Evolutionary conservation across 78 protist species (phyloP), one percentile per base, ranked within the genome.

Genomic region (Dictyostelium purpureum): DNA sequence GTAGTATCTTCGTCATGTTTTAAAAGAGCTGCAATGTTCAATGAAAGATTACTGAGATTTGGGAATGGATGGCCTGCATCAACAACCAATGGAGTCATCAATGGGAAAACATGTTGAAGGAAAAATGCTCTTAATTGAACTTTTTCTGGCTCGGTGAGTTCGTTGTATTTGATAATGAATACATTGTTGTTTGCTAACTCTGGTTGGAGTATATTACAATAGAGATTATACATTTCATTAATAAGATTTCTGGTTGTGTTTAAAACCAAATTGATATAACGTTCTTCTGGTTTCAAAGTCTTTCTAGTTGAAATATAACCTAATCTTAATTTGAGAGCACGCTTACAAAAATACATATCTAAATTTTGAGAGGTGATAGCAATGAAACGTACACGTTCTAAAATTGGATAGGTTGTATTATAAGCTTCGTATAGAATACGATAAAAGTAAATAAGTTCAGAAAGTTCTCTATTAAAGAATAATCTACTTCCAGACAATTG

Each of bases 31-130:
- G 77, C 93, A 31, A 88, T 51, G 24, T 88, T 88, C 28, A 88
- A 66, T 37, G 59, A 40, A 0, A 88, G 73, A 67, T 88, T 88
- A 52, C 85, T 65, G 11, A 88, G 61, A 77, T 88, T 88, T 5
- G 93, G 93, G 77, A 88, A 88, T 38, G 93, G 93, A 52, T 88
- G 93, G 10, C 93, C 88, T 28, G 93, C 93, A 77, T 88, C 93
- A 1, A 88, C 93, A 0, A 77, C 90, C 83, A 77, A 45, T 45
- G 93, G 93, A 65, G 93, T 88, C 88, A 88, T 76, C 37, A 88
- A 52, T 61, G 93, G 93, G 45, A 77, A 76, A 35, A 88, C 93
- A 51, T 88, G 88, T 76, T 88, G 87, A 52, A 88, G 66, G 54
- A 88, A 88, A 85, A 88, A 76, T 26, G 49, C 93, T 21, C 93